Conservation (phyloP, 192 early-diverging fungal genomes). For the Backusella circina region DNA sequence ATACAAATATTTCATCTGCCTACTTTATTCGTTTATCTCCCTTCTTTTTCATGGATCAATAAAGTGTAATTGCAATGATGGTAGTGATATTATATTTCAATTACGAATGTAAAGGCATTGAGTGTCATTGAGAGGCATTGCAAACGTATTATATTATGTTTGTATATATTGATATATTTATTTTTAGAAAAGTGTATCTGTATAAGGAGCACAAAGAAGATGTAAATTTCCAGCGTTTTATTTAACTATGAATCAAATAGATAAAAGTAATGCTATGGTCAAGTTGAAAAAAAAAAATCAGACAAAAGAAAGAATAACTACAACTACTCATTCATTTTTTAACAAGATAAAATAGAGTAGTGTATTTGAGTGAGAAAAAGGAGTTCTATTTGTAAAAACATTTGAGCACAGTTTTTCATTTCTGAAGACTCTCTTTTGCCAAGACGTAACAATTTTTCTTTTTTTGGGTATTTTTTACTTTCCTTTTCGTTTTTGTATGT, state of each 20-base stretch:
- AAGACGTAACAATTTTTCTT: slow-evolving; percentile 1
- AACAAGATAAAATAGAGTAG: background rate
- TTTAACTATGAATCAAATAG: no score
- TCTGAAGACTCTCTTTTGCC: background rate
- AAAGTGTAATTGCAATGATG: background rate
- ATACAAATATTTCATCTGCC: background rate
- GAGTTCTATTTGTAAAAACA: background rate
- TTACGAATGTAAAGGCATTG: background rate
- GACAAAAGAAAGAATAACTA: background rate
- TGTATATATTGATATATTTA: background rate
- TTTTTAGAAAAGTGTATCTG: background rate
- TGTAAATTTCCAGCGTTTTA: background rate
- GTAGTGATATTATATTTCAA: background rate
- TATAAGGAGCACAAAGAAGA: background rate
- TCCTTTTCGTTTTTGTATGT: background rate
- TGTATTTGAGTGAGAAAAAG: background rate
- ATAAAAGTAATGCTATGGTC: no score
- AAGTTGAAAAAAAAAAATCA: background rate
- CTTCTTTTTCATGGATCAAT: background rate
- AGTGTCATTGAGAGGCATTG: background rate
- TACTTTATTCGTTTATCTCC: background rate
- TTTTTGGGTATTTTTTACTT: background rate
- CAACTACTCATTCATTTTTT: background rate
- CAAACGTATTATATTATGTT: background rate
- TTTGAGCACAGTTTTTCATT: background rate